Percentiles rank a stretch among this genome's conserved stretches.
Evolutionary conservation across 768 basidiomycete genomes (phyloP).

Genomic region (Boletus subcaerulescens): DNA sequence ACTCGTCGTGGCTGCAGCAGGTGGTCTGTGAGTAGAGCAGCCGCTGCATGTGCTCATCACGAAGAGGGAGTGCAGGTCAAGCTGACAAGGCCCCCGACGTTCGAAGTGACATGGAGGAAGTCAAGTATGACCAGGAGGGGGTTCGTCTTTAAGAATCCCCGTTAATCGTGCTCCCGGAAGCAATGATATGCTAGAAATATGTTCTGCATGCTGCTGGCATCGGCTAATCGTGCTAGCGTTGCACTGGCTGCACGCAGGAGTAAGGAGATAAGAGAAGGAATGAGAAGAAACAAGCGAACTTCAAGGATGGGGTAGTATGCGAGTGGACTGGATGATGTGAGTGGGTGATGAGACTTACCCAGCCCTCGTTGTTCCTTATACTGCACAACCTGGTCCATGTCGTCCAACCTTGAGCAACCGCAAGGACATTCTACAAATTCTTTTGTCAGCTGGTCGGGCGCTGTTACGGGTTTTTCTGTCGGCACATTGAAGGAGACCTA

Average conservation of each 20-base stretch:
- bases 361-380: not conserved
- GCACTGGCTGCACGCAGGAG: too few species aligned
- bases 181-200: not conserved
- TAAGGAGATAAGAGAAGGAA: not conserved
- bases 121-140: not conserved
- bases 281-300: slow-evolving; percentile 17
- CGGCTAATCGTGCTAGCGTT: slow-evolving; percentile 2
- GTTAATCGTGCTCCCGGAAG: not conserved
- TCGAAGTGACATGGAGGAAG: not conserved
- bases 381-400: not conserved
- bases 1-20: not conserved
- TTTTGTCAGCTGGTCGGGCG: not conserved
- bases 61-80: slow-evolving; percentile 2
- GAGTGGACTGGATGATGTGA: slow-evolving; percentile 2
- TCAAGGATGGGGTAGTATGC: not conserved
- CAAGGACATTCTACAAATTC: not conserved
- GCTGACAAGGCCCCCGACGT: slow-evolving; percentile 1
- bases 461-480: not conserved
- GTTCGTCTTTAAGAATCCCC: not conserved
- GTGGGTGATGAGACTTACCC: not conserved
- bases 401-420: not conserved
- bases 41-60: not conserved
- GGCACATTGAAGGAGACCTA: too few species aligned
- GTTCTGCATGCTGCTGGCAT: too few species aligned
- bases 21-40: too few species aligned